Percentiles rank a stretch among this genome's conserved stretches.
phyloP scores from a whole-genome alignment of 2,329 filamentous ascomycete species.

The Periconia sp. region DNA sequence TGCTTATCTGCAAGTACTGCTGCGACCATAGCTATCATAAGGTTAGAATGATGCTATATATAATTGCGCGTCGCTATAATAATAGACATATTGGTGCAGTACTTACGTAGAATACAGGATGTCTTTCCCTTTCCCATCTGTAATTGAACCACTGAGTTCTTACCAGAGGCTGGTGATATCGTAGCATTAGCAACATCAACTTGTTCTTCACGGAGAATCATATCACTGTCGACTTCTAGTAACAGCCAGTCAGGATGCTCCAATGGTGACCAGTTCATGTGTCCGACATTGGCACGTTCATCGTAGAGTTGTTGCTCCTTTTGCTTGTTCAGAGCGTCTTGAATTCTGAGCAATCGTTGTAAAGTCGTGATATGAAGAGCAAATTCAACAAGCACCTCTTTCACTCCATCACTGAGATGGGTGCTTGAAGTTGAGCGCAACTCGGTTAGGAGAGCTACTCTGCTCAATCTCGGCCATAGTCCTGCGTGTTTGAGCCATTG shows the following conservation, averaged over 20 bases:
- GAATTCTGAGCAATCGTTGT: conserved; percentile 55
- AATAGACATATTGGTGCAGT: background rate
- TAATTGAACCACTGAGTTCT: conserved; percentile 68
- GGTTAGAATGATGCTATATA: conserved; percentile 12
- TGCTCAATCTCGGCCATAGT: conserved; percentile 56
- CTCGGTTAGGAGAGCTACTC: conserved; percentile 54
- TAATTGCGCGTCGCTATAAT: background rate
- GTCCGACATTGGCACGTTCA: conserved; percentile 57
- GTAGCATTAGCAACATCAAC: conserved; percentile 67
- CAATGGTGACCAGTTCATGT: conserved; percentile 62
- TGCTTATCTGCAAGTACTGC: conserved; percentile 48
- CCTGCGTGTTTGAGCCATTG: conserved; percentile 52
- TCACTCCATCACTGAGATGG: conserved; percentile 45
- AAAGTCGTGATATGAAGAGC: conserved; percentile 53
- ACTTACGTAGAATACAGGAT: conserved; percentile 62
- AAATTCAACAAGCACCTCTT: conserved; percentile 50
- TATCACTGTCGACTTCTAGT: conserved; percentile 68
- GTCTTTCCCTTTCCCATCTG: conserved; percentile 73
- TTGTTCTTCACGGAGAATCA: conserved; percentile 68
- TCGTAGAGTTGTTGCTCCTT: conserved; percentile 40
- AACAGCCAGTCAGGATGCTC: conserved; percentile 68
- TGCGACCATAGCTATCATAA: conserved; percentile 61
- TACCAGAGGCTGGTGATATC: conserved; percentile 57
- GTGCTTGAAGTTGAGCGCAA: conserved; percentile 46
- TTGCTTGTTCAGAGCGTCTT: conserved; percentile 32